Base-by-base conservation (phyloP, 306 rosid genomes). In the Spatholobus suberectus region DNA sequence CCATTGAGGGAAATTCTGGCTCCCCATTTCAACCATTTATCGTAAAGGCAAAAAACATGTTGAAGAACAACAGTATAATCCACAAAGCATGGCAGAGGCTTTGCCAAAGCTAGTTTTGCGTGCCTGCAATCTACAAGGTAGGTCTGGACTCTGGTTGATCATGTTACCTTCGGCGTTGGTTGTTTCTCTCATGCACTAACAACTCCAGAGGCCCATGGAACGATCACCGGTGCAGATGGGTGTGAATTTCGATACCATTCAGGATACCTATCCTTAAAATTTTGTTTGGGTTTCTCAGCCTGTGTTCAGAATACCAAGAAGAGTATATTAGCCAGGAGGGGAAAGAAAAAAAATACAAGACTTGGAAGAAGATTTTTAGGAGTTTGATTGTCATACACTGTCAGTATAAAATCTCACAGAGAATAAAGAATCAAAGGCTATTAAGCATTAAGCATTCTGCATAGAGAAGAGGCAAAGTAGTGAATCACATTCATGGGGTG, bases 151-250 rank as follows among this genome's bases (percentile, higher is more conserved):
- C 46, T 8, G 52, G 67, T 51, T 68, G 63, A 57, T 62, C 80
- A 69, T 12, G 61, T 70, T 61, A 82, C 55, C 65, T 62, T 72
- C 23, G 23, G 11, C 21, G 57, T 84, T 37, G 81, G 66, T 14
- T 51, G 43, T 51, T 58, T 59, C 18, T 38, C 52, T 86, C 85
- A 84, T 52, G 81, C 27, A 10, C 86, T 71, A 12, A 88, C 34
- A 63, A 92, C 89, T 83, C 98, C 98, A 44, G 98, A 87, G 37
- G 83, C 98, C 98, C 98, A 94, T 11, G 97, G 97, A 63, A 94
- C 96, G 1, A 90, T 68, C 71, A 90, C 15, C 0, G 98, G 98
- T 4, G 98, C 93, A 20, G 89, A 75, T 13, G 93, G 91, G 77
- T 86, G 93, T 10, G 89, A 80, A 68, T 82, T 84, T 81, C 92